These are phyloP conservation scores for Rhodotorula sp. DNA, from an alignment of 1,284 basidiomycete genomes.

Conservation along the genomic window DNA sequence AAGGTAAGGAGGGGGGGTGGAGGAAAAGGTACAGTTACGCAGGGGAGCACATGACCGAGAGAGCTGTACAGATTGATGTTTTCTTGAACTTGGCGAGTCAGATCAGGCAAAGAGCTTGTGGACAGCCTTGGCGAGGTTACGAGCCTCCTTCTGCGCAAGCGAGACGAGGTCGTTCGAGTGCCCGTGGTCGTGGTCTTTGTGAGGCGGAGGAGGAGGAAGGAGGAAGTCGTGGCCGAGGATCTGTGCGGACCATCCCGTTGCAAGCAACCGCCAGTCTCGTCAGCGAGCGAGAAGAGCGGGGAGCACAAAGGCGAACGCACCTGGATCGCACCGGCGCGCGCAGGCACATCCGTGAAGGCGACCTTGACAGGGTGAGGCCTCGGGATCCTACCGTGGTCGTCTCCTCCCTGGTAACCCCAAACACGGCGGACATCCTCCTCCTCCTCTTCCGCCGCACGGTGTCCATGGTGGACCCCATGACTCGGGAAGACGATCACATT, in stretches of 20 bases:
- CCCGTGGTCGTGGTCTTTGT: slow-evolving; percentile 6
- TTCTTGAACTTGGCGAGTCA: neutral
- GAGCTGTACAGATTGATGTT: neutral
- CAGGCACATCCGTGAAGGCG: slow-evolving; percentile 36
- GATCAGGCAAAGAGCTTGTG: slow-evolving; percentile 13
- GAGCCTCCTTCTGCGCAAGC: neutral
- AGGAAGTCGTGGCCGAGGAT: slow-evolving; percentile 31
- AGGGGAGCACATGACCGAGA: neutral
- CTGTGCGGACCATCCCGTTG: slow-evolving; percentile 1
- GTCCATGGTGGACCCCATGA: neutral
- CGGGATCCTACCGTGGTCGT: neutral
- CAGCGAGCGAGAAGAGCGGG: neutral
- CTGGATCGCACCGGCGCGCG: slow-evolving; percentile 42
- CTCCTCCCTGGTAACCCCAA: neutral
- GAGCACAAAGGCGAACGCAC: slow-evolving; percentile 11
- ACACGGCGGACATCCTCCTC: neutral
- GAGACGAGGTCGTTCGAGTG: neutral
- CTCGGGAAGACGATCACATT: slow-evolving; percentile 32
- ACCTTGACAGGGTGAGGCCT: slow-evolving; percentile 30
- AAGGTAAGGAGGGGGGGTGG: too few species aligned
- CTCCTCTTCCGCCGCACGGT: neutral
- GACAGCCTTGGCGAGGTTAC: slow-evolving; percentile 13
- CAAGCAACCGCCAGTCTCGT: neutral
- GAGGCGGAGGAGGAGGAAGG: slow-evolving; percentile 39
- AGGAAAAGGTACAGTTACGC: too few species aligned